These are phyloP conservation scores for Parathielavia hyrcaniae DNA, from an alignment of 495 filamentous ascomycete species.

Conservation along the genomic window DNA sequence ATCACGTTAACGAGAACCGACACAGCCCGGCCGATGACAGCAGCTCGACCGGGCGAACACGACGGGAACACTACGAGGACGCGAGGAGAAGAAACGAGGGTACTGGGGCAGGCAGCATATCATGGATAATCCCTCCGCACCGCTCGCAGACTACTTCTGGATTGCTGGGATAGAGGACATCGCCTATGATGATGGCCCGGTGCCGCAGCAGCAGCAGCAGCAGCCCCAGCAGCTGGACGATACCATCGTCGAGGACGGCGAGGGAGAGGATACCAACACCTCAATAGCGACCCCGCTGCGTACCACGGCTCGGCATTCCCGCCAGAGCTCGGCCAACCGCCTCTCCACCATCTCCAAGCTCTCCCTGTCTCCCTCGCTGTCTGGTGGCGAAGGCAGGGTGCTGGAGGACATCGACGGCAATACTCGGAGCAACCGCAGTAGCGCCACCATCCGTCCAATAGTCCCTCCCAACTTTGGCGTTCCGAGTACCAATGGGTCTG, in stretches of 20 bases:
- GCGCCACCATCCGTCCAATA: conserved; percentile 67
- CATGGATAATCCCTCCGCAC: conserved; percentile 61
- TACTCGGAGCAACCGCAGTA: conserved; percentile 80
- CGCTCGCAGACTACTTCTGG: conserved; percentile 98
- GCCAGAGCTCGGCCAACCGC: conserved; percentile 60
- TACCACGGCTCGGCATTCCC: conserved; percentile 53
- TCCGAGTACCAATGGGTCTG: conserved; percentile 14
- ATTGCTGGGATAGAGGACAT: conserved; percentile 85
- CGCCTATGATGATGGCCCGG: conserved; percentile 48
- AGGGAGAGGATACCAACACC: conserved; percentile 42
- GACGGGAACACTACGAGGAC: neutral
- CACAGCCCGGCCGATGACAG: neutral
- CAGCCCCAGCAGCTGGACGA: conserved; percentile 49
- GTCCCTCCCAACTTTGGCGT: conserved; percentile 30
- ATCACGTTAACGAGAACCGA: neutral
- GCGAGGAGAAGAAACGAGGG: conserved; percentile 12
- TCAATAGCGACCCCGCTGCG: conserved; percentile 38
- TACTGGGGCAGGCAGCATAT: conserved; percentile 36
- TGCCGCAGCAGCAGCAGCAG: conserved; percentile 22
- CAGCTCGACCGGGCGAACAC: neutral
- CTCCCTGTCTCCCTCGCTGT: conserved; percentile 40
- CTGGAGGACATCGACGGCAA: conserved; percentile 54
- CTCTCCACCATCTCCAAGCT: conserved; percentile 59
- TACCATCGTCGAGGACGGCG: conserved; percentile 77
- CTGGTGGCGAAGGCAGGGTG: conserved; percentile 45